Evolutionary conservation across 2,329 filamentous ascomycete genomes (phyloP), one percentile per base, ranked within the genome.

Genomic region (Cytospora mali): DNA sequence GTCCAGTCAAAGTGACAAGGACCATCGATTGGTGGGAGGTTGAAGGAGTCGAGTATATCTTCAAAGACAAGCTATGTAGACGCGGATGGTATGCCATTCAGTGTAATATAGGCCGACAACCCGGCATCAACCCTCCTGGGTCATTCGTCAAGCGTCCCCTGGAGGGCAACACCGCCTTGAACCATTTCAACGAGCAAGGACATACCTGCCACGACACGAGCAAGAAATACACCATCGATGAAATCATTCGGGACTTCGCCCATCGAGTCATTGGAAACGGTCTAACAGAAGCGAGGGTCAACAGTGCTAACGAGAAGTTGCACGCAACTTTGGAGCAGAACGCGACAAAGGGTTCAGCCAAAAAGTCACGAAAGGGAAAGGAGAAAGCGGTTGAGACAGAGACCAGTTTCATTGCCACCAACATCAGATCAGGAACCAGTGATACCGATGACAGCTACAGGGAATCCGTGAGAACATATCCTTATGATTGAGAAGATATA

Each of bases 281-380:
- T 1, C 5, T 58, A 28, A 50, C 42, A 2, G 55, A 33, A 14
- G 4, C 11, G 4, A 35, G 1, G 13, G 29, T 58, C 55, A 28
- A n/a, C 2, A 16, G 21, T 4, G 28, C 55, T 14, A 58, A 58
- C 21, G 10, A 14, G 3, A 50, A 18, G 21, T 46, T 58, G 7
- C 42, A 58, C 3, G 3, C 6, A 7, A 7, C 1, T 13, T 2
- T 23, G 21, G 21, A 50, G 4, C 7, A 50, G 16, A 1, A 1
- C 2, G 21, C 21, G 29, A 13, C 16, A 1, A 13, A 16, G 2
- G 42, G 29, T 4, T n/a, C 42, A 7, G 46, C 29, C 21, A 50
- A 27, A 2, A 58, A 35, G 55, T 13, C n/a, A 6, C 28, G 42
- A 6, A 58, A 58, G 42, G 55, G 55, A 27, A 58, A 58, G 29